phyloP scores from a whole-genome alignment of 2,329 filamentous ascomycete genomes.

The Sporothrix dimorphospora region DNA sequence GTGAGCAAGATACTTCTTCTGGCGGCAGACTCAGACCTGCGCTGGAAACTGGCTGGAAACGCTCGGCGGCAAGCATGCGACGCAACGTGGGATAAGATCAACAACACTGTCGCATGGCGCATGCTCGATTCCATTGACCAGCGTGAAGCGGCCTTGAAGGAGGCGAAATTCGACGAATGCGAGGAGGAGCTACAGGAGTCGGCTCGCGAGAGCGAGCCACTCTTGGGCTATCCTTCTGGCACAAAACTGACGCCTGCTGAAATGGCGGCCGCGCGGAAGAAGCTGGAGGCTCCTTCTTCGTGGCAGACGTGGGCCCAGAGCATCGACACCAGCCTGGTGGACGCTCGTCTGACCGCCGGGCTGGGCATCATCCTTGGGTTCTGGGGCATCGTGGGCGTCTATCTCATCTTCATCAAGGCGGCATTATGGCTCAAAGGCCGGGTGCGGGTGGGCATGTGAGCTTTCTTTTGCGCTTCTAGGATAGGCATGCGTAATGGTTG shows the following conservation, averaged over 20 bases:
- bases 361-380: constrained; percentile 52
- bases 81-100: constrained; percentile 72
- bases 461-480: background rate
- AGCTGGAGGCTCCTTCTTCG: constrained; percentile 36
- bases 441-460: constrained; percentile 28
- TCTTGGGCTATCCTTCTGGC: constrained; percentile 27
- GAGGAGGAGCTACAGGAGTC: constrained; percentile 21
- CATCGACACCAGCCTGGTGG: constrained; percentile 47
- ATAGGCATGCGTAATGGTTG: background rate
- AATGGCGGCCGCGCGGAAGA: constrained; percentile 1
- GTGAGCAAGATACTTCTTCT: constrained; percentile 57
- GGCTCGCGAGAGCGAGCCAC: constrained; percentile 25
- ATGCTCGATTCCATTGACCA: constrained; percentile 59
- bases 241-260: constrained; percentile 14
- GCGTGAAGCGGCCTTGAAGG: constrained; percentile 42
- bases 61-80: constrained; percentile 62
- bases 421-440: constrained; percentile 35
- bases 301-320: constrained; percentile 50
- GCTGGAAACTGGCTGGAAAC: constrained; percentile 49
- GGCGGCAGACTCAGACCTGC: constrained; percentile 48
- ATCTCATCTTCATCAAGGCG: constrained; percentile 53
- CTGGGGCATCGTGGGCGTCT: constrained; percentile 54
- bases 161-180: background rate
- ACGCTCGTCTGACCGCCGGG: constrained; percentile 50
- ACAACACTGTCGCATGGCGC: constrained; percentile 68